phyloP scores from a whole-genome alignment of 202 grass and related monocot species.

The Dendrocalamus latiflorus region DNA sequence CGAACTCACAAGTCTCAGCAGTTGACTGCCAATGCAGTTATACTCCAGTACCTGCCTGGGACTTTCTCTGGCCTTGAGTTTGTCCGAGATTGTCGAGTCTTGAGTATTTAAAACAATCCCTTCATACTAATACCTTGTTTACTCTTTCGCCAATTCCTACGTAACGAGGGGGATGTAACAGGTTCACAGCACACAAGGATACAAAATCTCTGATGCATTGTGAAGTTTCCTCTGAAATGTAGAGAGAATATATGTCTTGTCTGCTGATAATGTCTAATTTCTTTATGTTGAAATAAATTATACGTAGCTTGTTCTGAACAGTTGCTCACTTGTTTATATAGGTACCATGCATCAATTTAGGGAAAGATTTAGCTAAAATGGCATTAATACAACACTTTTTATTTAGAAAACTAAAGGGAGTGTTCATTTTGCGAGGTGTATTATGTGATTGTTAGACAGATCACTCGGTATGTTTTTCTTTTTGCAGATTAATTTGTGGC shows the following conservation, averaged over 20 bases:
- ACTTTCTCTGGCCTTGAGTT: neutral
- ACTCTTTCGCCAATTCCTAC: neutral
- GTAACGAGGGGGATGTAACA: neutral
- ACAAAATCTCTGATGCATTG: neutral
- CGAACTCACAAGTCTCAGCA: neutral
- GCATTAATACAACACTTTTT: too few relatives aligned
- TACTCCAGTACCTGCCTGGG: neutral
- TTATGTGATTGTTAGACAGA: neutral
- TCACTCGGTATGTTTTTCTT: neutral
- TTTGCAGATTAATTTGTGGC: neutral
- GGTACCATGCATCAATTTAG: neutral
- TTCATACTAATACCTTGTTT: neutral
- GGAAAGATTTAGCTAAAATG: neutral
- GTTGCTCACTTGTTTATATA: neutral
- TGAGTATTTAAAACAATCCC: neutral
- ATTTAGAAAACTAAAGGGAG: too few relatives aligned
- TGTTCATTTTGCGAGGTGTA: neutral
- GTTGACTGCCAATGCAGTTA: neutral
- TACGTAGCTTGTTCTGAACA: neutral
- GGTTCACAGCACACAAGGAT: neutral
- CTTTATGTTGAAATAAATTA: neutral
- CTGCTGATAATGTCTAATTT: neutral
- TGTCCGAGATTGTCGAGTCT: neutral
- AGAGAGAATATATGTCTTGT: neutral
- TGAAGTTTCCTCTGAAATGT: conserved; percentile 20